Evolutionary conservation across 2,329 filamentous ascomycete species (phyloP), one percentile per base, ranked within the genome.

Genomic region (Beauveria pseudobassiana): DNA sequence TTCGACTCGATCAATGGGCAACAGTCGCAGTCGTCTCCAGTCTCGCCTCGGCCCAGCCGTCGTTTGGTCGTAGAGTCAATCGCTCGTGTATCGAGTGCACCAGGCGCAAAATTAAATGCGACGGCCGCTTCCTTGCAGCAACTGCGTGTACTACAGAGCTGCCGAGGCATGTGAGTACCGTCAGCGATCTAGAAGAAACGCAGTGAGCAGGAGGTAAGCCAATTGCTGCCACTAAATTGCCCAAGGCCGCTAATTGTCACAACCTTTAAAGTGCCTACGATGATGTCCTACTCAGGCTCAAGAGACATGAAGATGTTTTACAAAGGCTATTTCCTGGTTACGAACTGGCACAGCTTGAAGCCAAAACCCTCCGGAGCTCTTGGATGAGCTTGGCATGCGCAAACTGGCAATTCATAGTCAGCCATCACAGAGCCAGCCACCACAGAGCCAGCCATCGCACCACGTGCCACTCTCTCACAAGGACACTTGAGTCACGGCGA

Each of bases 91-190:
- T 65, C 20, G 68, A 69, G 59, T 71, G 68, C 45, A 70, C 66
- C 0, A 64, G 69, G 18, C 66, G 69, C 24, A 72, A 71, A 53
- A 66, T 73, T 43, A 76, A 78, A 61, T 77, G 76, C 30, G 74
- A 80, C 52, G 76, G 78, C n/a, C 76, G 65, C 3, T 65, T 66
- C 20, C 71, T 38, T 73, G 71, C 59, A 62, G 66, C 2, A 71
- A 82, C 30, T 78, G 79, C 14, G 76, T 65, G 42, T 70, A 71
- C 57, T 71, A 71, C 54, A 64, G 67, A 20, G 65, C 65, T 2
- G 60, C 67, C 1, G 65, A 71, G 4, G 52, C 64, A 4, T 72
- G 70, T 56, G 66, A 67, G 56, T 73, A 71, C 40, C 67, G 68
- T 43, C 70, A 71, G 53, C 68, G 70, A 5, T 71, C 67, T 24